These are phyloP conservation scores for Gamsiella multidivaricata DNA, from an alignment of 192 early-diverging fungal genomes.

Conservation along the genomic window DNA sequence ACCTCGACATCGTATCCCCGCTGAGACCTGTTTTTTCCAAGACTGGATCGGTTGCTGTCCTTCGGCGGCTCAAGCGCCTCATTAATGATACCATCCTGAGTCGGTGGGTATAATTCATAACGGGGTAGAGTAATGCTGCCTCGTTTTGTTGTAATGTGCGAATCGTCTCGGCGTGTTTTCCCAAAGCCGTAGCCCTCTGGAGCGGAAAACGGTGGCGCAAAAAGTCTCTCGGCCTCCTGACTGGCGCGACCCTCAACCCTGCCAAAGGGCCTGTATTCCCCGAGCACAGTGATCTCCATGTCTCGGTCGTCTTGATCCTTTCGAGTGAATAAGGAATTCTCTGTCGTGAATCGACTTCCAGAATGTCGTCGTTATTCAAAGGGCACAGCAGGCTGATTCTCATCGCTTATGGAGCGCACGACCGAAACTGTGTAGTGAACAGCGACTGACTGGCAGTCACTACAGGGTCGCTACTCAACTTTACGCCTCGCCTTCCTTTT, in stretches of 20 bases:
- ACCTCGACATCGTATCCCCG: constrained; percentile 55
- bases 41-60: background rate
- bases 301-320: background rate
- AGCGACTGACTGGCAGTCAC: no score
- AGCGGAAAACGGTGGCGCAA: background rate
- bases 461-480: no score
- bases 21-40: background rate
- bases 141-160: background rate
- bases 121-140: background rate
- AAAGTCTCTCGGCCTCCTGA: no score
- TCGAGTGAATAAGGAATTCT: no score
- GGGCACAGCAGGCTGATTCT: no score
- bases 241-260: background rate
- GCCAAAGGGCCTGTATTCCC: constrained; percentile 12
- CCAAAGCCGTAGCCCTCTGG: background rate
- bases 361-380: no score
- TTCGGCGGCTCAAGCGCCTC: background rate
- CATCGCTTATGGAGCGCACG: no score
- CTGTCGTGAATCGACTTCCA: no score
- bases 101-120: constrained; percentile 33
- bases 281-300: constrained; percentile 42
- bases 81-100: constrained; percentile 27
- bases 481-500: background rate
- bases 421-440: no score
- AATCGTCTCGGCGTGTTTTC: background rate